These are phyloP conservation scores for Neospora caninum DNA, from an alignment of 169 alveolate species.

Conservation along the genomic window DNA sequence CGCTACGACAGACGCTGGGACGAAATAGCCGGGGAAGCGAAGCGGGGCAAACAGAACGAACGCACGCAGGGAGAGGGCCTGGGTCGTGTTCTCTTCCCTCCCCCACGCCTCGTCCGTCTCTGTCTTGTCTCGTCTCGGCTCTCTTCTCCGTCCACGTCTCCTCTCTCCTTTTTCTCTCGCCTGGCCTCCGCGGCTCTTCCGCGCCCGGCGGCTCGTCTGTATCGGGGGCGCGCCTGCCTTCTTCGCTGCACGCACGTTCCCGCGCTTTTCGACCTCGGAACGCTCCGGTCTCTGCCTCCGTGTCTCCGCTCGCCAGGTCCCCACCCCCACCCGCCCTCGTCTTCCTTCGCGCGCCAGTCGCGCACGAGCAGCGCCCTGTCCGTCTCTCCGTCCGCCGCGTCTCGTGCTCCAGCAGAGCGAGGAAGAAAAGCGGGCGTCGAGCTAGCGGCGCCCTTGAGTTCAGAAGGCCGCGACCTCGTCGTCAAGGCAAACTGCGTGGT, in stretches of 20 bases:
- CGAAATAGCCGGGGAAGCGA: too few species aligned
- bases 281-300: too few species aligned
- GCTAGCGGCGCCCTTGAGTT: not conserved
- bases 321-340: too few species aligned
- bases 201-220: too few species aligned
- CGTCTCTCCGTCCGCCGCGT: not conserved
- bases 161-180: not conserved
- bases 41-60: too few species aligned
- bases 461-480: slow-evolving; percentile 4
- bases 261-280: too few species aligned
- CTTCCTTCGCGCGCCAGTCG: not conserved
- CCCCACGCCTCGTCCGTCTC: not conserved
- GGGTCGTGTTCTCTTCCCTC: too few species aligned
- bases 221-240: too few species aligned
- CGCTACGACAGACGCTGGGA: too few species aligned
- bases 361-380: not conserved
- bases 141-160: not conserved
- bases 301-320: too few species aligned
- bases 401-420: not conserved
- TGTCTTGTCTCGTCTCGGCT: not conserved
- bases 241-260: too few species aligned
- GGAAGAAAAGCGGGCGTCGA: not conserved
- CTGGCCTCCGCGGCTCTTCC: not conserved
- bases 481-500: slow-evolving; percentile 24
- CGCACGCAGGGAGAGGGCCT: too few species aligned